Conservation (phyloP, 2,329 filamentous ascomycete genomes). For the Ilyonectria destructans region DNA sequence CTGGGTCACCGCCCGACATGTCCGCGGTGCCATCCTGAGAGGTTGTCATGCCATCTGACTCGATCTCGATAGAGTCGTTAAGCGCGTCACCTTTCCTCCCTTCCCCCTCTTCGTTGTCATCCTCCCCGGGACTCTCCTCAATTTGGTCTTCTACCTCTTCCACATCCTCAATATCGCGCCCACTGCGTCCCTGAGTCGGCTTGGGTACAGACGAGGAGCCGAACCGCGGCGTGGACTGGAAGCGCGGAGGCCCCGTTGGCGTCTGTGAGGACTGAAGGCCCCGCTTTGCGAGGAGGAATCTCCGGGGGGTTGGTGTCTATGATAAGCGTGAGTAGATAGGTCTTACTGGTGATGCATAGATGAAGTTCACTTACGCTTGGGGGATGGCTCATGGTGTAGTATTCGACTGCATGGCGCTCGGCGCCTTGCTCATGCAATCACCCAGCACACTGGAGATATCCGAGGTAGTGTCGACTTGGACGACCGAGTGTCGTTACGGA, state of each 20-base stretch:
- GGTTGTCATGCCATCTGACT: slow-evolving; percentile 43
- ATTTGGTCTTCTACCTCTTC: slow-evolving; percentile 48
- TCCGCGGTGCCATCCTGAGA: slow-evolving; percentile 33
- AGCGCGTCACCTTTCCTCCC: slow-evolving; percentile 33
- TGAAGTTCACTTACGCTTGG: slow-evolving; percentile 42
- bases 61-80: slow-evolving; percentile 51
- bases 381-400: slow-evolving; percentile 48
- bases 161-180: slow-evolving; percentile 54
- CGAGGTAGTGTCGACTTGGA: slow-evolving; percentile 10
- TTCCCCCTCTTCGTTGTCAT: slow-evolving; percentile 16
- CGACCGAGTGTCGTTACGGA: slow-evolving; percentile 10
- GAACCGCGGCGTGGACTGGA: slow-evolving; percentile 59
- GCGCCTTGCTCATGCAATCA: slow-evolving; percentile 19
- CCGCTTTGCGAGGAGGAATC: slow-evolving; percentile 57
- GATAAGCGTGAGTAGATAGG: slow-evolving; percentile 9
- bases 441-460: slow-evolving; percentile 4
- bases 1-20: slow-evolving; percentile 25
- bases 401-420: slow-evolving; percentile 38
- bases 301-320: slow-evolving; percentile 59
- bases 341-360: not conserved
- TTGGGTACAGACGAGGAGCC: slow-evolving; percentile 53
- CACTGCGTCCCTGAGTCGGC: slow-evolving; percentile 48
- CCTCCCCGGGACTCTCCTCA: slow-evolving; percentile 28
- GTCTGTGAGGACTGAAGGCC: slow-evolving; percentile 53
- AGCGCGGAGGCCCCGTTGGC: slow-evolving; percentile 51